Evolutionary conservation across 2,329 filamentous ascomycete genomes (phyloP), one percentile per base, ranked within the genome.

Genomic region (Phaeosphaeria sp.): DNA sequence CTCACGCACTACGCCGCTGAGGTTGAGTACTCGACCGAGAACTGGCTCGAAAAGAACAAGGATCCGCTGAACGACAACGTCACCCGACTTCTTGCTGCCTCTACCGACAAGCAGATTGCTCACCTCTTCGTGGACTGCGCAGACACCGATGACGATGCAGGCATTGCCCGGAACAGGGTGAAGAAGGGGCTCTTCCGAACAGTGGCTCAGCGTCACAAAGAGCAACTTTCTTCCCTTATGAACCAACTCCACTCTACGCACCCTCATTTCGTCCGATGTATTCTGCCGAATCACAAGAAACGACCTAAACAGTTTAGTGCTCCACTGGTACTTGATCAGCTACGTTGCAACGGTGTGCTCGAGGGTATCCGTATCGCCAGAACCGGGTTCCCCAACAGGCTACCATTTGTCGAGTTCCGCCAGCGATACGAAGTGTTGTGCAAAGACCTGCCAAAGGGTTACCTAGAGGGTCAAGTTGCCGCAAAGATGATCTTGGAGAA

Each of bases 11-110:
- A 99, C 72, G 95, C 95, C 22, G 93, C 95, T 23, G 95, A 98
- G 77, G 95, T 99, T 2, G 96, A 99, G 77, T 99, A 99, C 76
- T 93, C 90, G 0, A 99, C 95, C 0, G 88, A 94, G 55, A 91
- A 91, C 56, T 99, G 95, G 95, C 81, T 99, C 33, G 94, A 98
- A 77, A 99, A 98, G 84, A 99, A 99, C 83, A 99, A 99, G 77
- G 95, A 99, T 71, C 96, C 95, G 1, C 79, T 99, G 46, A 98
- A 98, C 70, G 96, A 99, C 83, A 99, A 98, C 62, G 85, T 99
- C 61, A 99, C 96, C 0, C 87, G 92, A 21, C 84, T 99, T 7
- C 85, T 99, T 36, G 91, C 93, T 39, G 84, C 85, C 15, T 99
- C 96, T 0, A 87, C 84, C 1, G 89, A 98, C 73, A 87, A 86